Evolutionary conservation across 1,284 basidiomycete species (phyloP).

Genomic region (Sanghuangporus weigelae): DNA sequence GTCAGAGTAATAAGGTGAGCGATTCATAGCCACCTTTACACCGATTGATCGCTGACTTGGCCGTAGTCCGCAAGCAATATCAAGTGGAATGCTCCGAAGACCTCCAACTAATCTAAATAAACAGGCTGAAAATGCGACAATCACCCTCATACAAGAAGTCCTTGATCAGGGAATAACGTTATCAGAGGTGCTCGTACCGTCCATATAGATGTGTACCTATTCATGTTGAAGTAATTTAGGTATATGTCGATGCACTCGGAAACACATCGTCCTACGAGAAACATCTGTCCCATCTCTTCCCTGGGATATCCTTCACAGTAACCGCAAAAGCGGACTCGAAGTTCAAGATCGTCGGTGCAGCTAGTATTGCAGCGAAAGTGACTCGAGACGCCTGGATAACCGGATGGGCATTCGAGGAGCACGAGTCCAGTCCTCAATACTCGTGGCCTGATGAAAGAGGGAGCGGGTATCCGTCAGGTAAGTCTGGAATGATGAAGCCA

Average conservation of each 20-base stretch:
- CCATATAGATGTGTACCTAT: neutral
- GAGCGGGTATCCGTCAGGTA: slow-evolving; percentile 88
- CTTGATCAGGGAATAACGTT: slow-evolving; percentile 77
- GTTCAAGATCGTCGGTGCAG: slow-evolving; percentile 96
- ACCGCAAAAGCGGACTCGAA: slow-evolving; percentile 91
- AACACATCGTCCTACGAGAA: slow-evolving; percentile 81
- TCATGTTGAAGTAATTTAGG: slow-evolving; percentile 38
- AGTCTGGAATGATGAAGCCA: neutral
- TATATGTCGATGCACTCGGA: slow-evolving; percentile 95
- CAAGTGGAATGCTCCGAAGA: slow-evolving; percentile 82
- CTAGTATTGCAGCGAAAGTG: slow-evolving; percentile 95
- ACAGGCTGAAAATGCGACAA: slow-evolving; percentile 90
- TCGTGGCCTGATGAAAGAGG: slow-evolving; percentile 49
- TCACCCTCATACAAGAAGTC: slow-evolving; percentile 82
- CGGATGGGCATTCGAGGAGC: slow-evolving; percentile 43
- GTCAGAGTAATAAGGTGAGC: slow-evolving; percentile 71
- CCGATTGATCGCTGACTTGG: slow-evolving; percentile 5
- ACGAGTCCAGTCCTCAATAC: slow-evolving; percentile 11
- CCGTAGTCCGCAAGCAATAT: slow-evolving; percentile 84
- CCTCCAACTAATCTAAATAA: slow-evolving; percentile 88
- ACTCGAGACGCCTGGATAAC: slow-evolving; percentile 91
- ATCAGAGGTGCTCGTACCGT: slow-evolving; percentile 57
- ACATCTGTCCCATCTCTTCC: slow-evolving; percentile 75
- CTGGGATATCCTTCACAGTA: slow-evolving; percentile 83
- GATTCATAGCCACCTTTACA: slow-evolving; percentile 5